Evolutionary conservation across 1,284 basidiomycete species (phyloP), one percentile per base, ranked within the genome.

Genomic region (Trichosporon coremiiforme): DNA sequence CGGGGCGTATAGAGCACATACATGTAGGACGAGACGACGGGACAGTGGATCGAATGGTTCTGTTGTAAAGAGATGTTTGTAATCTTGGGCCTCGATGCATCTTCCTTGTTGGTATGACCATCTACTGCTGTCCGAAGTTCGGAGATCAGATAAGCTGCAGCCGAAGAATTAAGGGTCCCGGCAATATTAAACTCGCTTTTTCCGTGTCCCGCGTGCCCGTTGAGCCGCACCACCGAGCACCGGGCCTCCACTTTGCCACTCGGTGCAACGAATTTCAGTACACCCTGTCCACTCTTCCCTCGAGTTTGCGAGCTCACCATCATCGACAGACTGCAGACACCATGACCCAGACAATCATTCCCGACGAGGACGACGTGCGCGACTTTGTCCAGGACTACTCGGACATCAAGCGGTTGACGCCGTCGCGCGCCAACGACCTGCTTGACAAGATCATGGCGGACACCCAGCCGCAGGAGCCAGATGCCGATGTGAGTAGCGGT

Each of bases 321-420:
- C 25, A 25, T 25, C 25, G 25, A 25, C 25, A 25, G 25, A 25
- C 25, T 25, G 25, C 25, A 25, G 25, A 25, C 25, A 33, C 57
- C 57, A 62, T 62, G 57, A 62, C 57, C 12, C 57, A 62, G 29
- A 62, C 57, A 9, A 62, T 62, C 31, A 13, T 62, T 9, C 57
- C 57, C 29, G 72, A 73, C 72, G 72, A 73, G 66, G 41, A 67
- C 64, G 66, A 73, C 66, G 72, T 70, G n/a, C 66, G 66, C 68
- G 72, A 73, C 64, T 73, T 62, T 33, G 66, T 73, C 29, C 68
- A 69, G 50, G 68, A 69, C 55, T 73, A 73, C 69, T 65, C 64
- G 22, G 72, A 73, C 38, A 68, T 64, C 20, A 69, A 66, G 68
- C 67, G 72, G 7, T 25, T 73, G 36, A 64, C 72, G 35, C 72